Conservation (phyloP, 176 grass and related monocot species). For the Pontederia crassipes region DNA sequence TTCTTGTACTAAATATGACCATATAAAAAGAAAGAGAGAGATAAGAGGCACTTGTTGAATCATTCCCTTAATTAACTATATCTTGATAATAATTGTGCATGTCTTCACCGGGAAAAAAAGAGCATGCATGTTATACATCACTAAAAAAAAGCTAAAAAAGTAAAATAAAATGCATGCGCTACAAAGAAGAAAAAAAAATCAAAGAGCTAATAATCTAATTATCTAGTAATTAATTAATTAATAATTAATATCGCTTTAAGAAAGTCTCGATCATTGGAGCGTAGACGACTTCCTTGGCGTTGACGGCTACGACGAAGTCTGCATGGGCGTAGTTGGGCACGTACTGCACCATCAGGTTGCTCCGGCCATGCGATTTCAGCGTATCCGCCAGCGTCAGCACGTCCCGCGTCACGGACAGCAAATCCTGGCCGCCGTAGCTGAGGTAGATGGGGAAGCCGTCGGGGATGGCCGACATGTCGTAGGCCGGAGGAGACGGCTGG, state of each 20-base stretch:
- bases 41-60: too few species aligned
- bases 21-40: too few species aligned
- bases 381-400: constrained; percentile 37
- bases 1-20: too few species aligned
- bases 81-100: too few species aligned
- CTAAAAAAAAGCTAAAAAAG: too few species aligned
- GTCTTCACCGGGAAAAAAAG: too few species aligned
- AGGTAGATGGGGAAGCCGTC: constrained; percentile 50
- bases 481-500: constrained; percentile 38
- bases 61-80: too few species aligned
- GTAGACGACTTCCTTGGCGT: constrained; percentile 64
- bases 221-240: too few species aligned
- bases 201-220: too few species aligned
- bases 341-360: constrained; percentile 51
- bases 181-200: too few species aligned
- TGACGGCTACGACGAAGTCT: constrained; percentile 62
- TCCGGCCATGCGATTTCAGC: constrained; percentile 34
- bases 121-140: too few species aligned
- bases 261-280: constrained; percentile 47
- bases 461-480: constrained; percentile 48
- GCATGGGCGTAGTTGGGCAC: constrained; percentile 54
- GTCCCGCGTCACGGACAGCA: constrained; percentile 45
- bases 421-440: constrained; percentile 70
- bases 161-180: too few species aligned
- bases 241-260: neutral